Evolutionary conservation across 495 filamentous ascomycete genomes (phyloP), one percentile per base, ranked within the genome.

Genomic region (Xylaria cubensis): DNA sequence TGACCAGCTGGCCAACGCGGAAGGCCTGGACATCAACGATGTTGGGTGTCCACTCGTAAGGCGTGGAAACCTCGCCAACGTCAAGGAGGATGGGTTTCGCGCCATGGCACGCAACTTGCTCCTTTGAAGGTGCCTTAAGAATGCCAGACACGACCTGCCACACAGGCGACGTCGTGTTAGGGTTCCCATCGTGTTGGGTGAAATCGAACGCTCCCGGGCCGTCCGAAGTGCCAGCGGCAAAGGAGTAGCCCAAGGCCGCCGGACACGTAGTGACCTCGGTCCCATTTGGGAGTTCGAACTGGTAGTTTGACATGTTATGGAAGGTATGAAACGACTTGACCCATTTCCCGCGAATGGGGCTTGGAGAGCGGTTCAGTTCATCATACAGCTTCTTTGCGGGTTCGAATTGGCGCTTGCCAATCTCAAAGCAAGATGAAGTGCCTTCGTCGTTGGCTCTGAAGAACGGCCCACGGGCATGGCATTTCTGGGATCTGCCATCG

Each of bases 151-250:
- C 94, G 7, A 93, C 86, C 42, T 85, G 79, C 96, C 96, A 99
- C 19, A 98, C 79, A 0, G 94, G 96, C 53, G 92, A 95, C 9
- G 91, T 92, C 39, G 92, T 90, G 5, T 93, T 91, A 15, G 87
- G 83, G 70, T 90, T 89, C 13, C 89, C 91, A 64, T 89, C 84
- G 74, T 95, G 94, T 78, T 99, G 96, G 26, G 92, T 97, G 78
- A 98, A 98, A 81, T 99, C 95, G 77, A 97, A 97, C 4, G 89
- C 90, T 0, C 96, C 96, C 0, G 95, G 95, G 10, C 96, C 94
- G 78, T 99, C 96, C 1, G 94, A 94, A 1, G 96, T 99, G 8
- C 96, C 96, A 12, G 93, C 96, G 17, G 96, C 96, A 80, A 99
- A 99, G 3, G 92, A 94, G 72, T 95, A 97, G 26, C 96, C 96